Conservation (phyloP, 2,329 filamentous ascomycete species). For the Metarhizium sp. region DNA sequence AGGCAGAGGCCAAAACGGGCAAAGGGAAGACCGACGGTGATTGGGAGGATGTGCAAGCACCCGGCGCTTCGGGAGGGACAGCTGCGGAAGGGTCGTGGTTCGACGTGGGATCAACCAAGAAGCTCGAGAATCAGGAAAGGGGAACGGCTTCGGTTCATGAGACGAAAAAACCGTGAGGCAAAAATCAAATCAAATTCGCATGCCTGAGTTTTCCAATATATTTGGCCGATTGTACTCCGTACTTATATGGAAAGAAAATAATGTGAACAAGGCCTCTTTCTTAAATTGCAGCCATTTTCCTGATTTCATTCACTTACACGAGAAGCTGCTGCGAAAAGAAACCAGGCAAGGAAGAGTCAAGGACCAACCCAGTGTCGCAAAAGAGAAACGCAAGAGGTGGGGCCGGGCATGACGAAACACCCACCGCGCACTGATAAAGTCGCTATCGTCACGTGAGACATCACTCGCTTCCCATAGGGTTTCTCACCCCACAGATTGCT, state of each 20-base stretch:
- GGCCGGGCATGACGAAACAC: no score
- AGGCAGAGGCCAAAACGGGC: not conserved
- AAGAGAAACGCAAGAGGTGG: not conserved
- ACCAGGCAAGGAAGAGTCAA: not conserved
- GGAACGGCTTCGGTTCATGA: not conserved
- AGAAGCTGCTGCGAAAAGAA: not conserved
- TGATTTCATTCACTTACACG: not conserved
- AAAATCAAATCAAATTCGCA: not conserved
- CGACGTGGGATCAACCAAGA: not conserved
- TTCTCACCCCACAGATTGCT: constrained; percentile 29
- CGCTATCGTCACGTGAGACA: constrained; percentile 23
- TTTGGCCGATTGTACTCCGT: not conserved
- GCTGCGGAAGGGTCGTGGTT: not conserved
- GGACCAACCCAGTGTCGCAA: no score
- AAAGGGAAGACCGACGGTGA: not conserved
- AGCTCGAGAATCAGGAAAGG: not conserved
- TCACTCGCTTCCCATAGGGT: constrained; percentile 27
- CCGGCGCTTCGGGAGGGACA: not conserved
- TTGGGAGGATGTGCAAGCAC: not conserved
- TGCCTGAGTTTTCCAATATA: not conserved
- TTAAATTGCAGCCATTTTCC: not conserved
- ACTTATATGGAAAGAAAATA: not conserved
- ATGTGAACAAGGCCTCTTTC: not conserved
- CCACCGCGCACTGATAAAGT: constrained; percentile 10
- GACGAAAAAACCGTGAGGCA: not conserved